phyloP scores from a whole-genome alignment of 345 rosid species.

The Theobroma cacao region DNA sequence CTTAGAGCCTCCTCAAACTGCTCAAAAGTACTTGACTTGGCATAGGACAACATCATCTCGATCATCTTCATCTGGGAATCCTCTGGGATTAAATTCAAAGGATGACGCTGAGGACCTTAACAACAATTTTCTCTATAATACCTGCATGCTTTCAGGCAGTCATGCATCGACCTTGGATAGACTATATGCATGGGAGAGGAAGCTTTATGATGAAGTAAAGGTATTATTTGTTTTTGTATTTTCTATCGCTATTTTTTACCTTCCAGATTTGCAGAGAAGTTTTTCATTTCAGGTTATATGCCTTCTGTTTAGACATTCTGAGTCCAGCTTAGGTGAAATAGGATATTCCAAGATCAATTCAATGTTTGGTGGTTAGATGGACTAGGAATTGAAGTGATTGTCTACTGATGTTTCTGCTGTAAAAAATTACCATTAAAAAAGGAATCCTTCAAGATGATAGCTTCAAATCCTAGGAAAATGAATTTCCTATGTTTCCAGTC shows the following conservation, averaged over 20 bases:
- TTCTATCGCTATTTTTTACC: background rate
- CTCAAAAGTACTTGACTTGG: slow-evolving; percentile 79
- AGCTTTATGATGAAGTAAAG: slow-evolving; percentile 98
- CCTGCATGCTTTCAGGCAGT: slow-evolving; percentile 88
- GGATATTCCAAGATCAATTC: background rate
- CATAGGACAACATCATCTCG: slow-evolving; percentile 83
- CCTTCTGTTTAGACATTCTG: background rate
- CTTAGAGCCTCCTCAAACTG: slow-evolving; percentile 69
- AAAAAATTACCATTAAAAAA: background rate
- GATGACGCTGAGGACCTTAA: slow-evolving; percentile 64
- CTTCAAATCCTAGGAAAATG: background rate
- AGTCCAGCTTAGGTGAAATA: slow-evolving; percentile 11
- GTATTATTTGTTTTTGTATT: slow-evolving; percentile 34
- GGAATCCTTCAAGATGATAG: background rate
- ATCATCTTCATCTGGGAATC: slow-evolving; percentile 77
- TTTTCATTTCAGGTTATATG: background rate
- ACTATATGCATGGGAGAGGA: slow-evolving; percentile 95
- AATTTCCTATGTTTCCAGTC: background rate
- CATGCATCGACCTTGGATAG: slow-evolving; percentile 95
- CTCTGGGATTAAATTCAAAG: slow-evolving; percentile 49
- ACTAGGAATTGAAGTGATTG: background rate
- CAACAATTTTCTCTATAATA: slow-evolving; percentile 58
- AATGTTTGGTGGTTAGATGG: background rate
- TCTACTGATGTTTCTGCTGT: background rate
- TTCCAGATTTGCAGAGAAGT: background rate